These are phyloP conservation scores for Penicillium italicum DNA, from an alignment of 2,329 filamentous ascomycete genomes.

Conservation along the genomic window DNA sequence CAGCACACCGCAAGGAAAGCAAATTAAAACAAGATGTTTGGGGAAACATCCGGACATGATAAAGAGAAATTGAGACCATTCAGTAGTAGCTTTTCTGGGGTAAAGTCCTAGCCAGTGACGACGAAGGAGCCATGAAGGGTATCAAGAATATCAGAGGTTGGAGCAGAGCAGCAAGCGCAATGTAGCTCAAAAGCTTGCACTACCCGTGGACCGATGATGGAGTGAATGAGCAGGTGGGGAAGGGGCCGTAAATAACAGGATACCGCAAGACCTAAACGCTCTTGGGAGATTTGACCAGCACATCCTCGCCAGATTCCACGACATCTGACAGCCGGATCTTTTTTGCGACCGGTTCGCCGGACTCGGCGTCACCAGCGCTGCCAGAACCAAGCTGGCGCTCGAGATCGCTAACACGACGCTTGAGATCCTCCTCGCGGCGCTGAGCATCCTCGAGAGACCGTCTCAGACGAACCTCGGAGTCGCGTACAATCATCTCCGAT, in stretches of 20 bases:
- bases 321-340: slow-evolving; percentile 56
- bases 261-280: slow-evolving; percentile 22
- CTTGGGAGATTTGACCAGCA: slow-evolving; percentile 36
- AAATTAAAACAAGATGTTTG: slow-evolving; percentile 17
- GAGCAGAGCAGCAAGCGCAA: slow-evolving; percentile 22
- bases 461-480: slow-evolving; percentile 55
- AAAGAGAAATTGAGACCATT: slow-evolving; percentile 17
- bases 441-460: slow-evolving; percentile 72
- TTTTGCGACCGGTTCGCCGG: slow-evolving; percentile 51
- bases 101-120: slow-evolving; percentile 31
- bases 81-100: slow-evolving; percentile 19
- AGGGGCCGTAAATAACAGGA: slow-evolving; percentile 1
- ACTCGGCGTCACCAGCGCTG: slow-evolving; percentile 22
- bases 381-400: slow-evolving; percentile 52
- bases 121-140: slow-evolving; percentile 37
- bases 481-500: slow-evolving; percentile 53
- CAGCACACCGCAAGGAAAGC: slow-evolving; percentile 18
- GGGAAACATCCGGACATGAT: slow-evolving; percentile 11
- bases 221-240: slow-evolving; percentile 1
- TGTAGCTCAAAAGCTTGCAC: not conserved
- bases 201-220: not conserved
- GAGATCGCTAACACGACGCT: slow-evolving; percentile 75
- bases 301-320: slow-evolving; percentile 42
- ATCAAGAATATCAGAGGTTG: slow-evolving; percentile 37
- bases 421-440: slow-evolving; percentile 74